Base-by-base conservation (phyloP, 257 asterid genomes). In the Ilex asprella region DNA sequence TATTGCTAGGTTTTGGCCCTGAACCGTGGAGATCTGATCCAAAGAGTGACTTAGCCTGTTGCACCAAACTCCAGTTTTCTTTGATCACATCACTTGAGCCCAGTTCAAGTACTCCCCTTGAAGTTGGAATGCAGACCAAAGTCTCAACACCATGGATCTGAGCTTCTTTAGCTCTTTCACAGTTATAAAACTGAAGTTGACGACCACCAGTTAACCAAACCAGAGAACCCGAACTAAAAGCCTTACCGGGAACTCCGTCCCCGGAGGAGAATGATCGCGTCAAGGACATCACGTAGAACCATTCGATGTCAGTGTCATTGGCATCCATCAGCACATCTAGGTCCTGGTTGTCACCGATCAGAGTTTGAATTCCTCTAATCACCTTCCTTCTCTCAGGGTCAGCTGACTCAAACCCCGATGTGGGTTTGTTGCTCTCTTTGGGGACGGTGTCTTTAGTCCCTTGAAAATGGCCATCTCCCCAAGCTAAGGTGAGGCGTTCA, bases 201-300 rank as follows among this genome's bases (percentile, higher is more conserved):
- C 74, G 77, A 2, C 58, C 79, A 10, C 97, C 95, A 32, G 59
- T 70, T 1, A 89, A 39, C 97, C 97, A 89, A 14, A 87, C 71
- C 7, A 83, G 67, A 2, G 79, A 76, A 3, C 88, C 85, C 0
- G 88, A 67, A 58, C 70, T 71, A 15, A 74, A 87, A 30, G 95
- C 88, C 76, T 83, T 82, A 2, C 91, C 92, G 0, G 75, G 80
- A 1, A 83, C 73, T 14, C 94, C 91, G 6, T 76, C 83, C 2
- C 74, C 84, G 6, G 63, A 67, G 16, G 83, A 51, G 66, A 82
- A 79, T 2, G 91, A 70, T 63, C 85, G 78, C 0, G 95, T 87
- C 7, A 86, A 74, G 3, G 97, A 89, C 91, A 79, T 84, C 6
- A 89, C 86, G 54, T 89, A 89, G 79, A 89, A 86, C 95, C 97